Evolutionary conservation across 495 filamentous ascomycete genomes (phyloP).

Genomic region (Penicillium dipodomyicola): DNA sequence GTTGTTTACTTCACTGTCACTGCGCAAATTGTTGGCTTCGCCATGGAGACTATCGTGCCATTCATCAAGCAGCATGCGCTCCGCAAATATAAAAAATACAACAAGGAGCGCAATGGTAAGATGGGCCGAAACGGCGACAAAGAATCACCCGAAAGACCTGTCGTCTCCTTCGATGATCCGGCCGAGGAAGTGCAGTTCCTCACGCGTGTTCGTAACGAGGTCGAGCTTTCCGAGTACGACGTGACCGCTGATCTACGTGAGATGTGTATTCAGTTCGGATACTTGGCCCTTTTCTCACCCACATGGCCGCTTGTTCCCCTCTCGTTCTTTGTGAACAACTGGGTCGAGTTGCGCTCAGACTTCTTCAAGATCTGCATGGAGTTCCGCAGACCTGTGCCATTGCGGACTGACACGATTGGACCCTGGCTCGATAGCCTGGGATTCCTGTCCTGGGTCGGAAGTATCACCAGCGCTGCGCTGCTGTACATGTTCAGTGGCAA

Average conservation of each 20-base stretch:
- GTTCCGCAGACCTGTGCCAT: slow-evolving; percentile 83
- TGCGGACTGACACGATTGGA: slow-evolving; percentile 87
- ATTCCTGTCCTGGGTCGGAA: slow-evolving; percentile 90
- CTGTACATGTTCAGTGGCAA: slow-evolving; percentile 80
- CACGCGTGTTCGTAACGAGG: slow-evolving; percentile 76
- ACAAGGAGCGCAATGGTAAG: slow-evolving; percentile 33
- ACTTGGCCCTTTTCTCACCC: slow-evolving; percentile 89
- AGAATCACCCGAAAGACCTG: slow-evolving; percentile 26
- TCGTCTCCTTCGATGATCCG: slow-evolving; percentile 45
- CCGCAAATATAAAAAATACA: slow-evolving; percentile 66
- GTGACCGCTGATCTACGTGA: slow-evolving; percentile 86
- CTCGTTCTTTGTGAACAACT: slow-evolving; percentile 93
- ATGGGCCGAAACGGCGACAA: slow-evolving; percentile 26
- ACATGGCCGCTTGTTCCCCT: slow-evolving; percentile 87
- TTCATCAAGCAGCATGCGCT: slow-evolving; percentile 73
- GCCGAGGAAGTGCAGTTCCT: slow-evolving; percentile 77
- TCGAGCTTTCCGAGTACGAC: slow-evolving; percentile 82
- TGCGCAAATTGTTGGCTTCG: slow-evolving; percentile 86
- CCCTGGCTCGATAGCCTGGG: slow-evolving; percentile 87
- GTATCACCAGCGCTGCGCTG: slow-evolving; percentile 76
- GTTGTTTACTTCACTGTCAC: slow-evolving; percentile 97
- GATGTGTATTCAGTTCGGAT: slow-evolving; percentile 95
- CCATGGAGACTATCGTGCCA: slow-evolving; percentile 82
- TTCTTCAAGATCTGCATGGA: slow-evolving; percentile 92
- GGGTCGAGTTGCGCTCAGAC: slow-evolving; percentile 90